Evolutionary conservation across 352 stramenopile species (phyloP).

Genomic region (Paralagenidium karlingii): DNA sequence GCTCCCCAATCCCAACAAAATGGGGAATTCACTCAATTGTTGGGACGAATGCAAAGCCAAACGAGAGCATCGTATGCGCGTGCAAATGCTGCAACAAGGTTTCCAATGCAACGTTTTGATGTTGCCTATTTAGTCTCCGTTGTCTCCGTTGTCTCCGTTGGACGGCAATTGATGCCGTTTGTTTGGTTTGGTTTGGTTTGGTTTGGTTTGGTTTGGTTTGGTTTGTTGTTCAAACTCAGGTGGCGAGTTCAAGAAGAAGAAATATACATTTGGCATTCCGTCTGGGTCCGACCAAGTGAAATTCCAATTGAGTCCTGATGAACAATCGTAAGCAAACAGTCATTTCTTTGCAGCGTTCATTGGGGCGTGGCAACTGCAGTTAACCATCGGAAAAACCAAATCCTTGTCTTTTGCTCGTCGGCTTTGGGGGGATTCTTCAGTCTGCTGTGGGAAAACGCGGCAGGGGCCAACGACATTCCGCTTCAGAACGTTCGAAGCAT

Average conservation of each 20-base stretch:
- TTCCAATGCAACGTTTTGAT: no score
- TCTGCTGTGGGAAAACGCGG: slow-evolving; percentile 55
- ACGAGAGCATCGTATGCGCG: slow-evolving; percentile 43
- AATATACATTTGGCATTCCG: slow-evolving; percentile 49
- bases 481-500: slow-evolving; percentile 32
- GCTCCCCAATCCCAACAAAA: slow-evolving; percentile 4
- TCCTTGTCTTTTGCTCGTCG: background rate
- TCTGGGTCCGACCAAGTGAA: slow-evolving; percentile 49
- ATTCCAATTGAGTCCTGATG: slow-evolving; percentile 44
- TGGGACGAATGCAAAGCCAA: slow-evolving; percentile 57
- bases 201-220: background rate
- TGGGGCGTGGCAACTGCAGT: background rate
- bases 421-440: slow-evolving; percentile 10
- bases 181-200: background rate
- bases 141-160: no score
- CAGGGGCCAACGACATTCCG: slow-evolving; percentile 36
- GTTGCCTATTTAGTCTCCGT: no score
- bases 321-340: slow-evolving; percentile 21
- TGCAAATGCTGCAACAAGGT: slow-evolving; percentile 70
- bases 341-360: background rate
- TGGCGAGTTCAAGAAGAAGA: slow-evolving; percentile 61
- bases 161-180: background rate
- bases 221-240: slow-evolving; percentile 11
- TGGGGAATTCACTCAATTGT: slow-evolving; percentile 77
- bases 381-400: background rate